Evolutionary conservation across 257 asterid genomes (phyloP), one percentile per base, ranked within the genome.

Genomic region (Solanum pinnatisectum): DNA sequence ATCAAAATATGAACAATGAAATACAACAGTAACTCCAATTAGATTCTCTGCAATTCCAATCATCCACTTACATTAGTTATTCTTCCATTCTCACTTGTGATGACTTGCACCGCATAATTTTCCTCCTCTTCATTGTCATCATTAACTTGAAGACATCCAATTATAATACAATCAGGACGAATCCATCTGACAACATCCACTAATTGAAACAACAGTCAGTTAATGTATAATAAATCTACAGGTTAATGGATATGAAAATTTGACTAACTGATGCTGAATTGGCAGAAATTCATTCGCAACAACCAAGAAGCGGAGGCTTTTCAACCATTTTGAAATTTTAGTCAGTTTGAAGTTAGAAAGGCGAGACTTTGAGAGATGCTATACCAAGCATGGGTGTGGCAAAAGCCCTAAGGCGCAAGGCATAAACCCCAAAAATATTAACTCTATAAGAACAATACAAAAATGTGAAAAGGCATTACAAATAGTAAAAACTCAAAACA

Each of bases 161-260:
- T 90, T 90, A 95, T 93, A 60, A 97, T 91, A 92, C 95, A 92
- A 91, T 96, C 97, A 36, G 94, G 91, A 86, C 98, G 98, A 90
- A 94, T 89, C 99, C 99, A 97, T 87, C 95, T 90, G 93, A 97
- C 90, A 84, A 95, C 91, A 90, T 97, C 98, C 91, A 96, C 99
- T 97, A 94, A 88, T 49, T 82, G 73, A 92, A 88, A 88, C 87
- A 88, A 86, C 73, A 90, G 44, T 79, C 60, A 73, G 91, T 89
- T 23, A 85, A 73, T 36, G 73, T 83, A 71, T 32, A 84, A 88
- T 85, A 83, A 63, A 78, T 25, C 78, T 67, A 67, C 40, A 67
- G 81, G 42, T 81, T 32, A 46, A 81, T 52, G 40, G 40, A 81
- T 46, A 79, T 3, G 16, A 35, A 90, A 71, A 87, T 23, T 87